A percentile compares a stretch with the other conserved stretches of the same genome.
phyloP scores from a whole-genome alignment of 805 yeast species.

The Cyberlindnera suaveolens region DNA sequence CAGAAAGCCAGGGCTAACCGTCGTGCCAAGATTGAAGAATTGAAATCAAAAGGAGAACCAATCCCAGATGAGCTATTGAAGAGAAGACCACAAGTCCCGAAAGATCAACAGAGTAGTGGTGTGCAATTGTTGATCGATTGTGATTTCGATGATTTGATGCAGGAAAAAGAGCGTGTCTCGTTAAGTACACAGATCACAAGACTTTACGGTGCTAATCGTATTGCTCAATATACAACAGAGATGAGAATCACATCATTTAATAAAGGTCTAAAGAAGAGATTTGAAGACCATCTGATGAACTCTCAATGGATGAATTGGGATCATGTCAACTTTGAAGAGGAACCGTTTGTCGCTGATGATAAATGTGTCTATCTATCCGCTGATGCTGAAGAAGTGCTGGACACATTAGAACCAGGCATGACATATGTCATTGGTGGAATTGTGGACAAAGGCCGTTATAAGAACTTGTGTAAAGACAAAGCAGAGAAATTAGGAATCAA shows the following conservation, averaged over 20 bases:
- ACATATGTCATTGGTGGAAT: constrained; percentile 93
- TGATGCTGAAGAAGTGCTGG: constrained; percentile 70
- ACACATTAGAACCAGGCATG: constrained; percentile 55
- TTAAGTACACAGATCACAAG: constrained; percentile 77
- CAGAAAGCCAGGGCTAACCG: constrained; percentile 36
- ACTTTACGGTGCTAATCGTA: constrained; percentile 72
- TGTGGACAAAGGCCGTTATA: constrained; percentile 90
- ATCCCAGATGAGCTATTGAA: constrained; percentile 33
- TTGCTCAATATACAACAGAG: constrained; percentile 49
- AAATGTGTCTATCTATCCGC: constrained; percentile 70
- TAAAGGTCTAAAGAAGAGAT: constrained; percentile 59
- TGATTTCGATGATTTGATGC: constrained; percentile 86
- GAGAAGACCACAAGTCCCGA: constrained; percentile 28
- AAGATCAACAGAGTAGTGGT: constrained; percentile 42
- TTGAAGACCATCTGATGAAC: constrained; percentile 50
- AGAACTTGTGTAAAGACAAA: constrained; percentile 70
- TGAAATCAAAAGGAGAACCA: constrained; percentile 32
- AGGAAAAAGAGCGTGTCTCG: constrained; percentile 60
- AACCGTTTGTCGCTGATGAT: constrained; percentile 25
- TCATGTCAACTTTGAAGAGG: constrained; percentile 44
- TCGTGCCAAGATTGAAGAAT: constrained; percentile 31
- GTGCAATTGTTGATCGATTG: constrained; percentile 74
- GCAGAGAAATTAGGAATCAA: constrained; percentile 66
- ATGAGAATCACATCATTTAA: constrained; percentile 60
- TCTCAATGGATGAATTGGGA: constrained; percentile 64